These are phyloP conservation scores for Solanum tacnaense DNA, from an alignment of 257 asterid species.

Conservation along the genomic window DNA sequence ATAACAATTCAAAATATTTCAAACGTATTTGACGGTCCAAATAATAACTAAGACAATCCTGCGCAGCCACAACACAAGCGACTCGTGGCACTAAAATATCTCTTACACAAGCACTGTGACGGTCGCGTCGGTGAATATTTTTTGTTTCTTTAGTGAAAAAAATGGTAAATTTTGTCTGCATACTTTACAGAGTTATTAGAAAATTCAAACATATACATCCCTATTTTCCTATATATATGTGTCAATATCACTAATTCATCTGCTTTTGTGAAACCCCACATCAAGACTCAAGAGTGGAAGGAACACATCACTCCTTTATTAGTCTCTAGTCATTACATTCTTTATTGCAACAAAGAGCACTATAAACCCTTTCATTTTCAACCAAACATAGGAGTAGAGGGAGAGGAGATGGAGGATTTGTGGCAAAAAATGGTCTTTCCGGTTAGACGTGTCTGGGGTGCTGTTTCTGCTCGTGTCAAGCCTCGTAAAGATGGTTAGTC, in stretches of 20 bases:
- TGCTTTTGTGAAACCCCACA: background rate
- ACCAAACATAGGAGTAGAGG: slow-evolving; percentile 3
- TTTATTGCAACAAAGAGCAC: background rate
- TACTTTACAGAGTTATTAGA: background rate
- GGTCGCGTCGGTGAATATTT: slow-evolving; percentile 52
- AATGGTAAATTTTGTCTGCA: background rate
- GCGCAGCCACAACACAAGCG: background rate
- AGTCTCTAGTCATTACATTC: background rate
- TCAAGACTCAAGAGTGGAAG: background rate
- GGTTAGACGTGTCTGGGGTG: slow-evolving; percentile 54
- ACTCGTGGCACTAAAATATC: slow-evolving; percentile 28
- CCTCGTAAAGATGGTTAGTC: slow-evolving; percentile 53
- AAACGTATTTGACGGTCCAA: background rate
- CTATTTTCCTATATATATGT: background rate
- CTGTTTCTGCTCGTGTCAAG: slow-evolving; percentile 51
- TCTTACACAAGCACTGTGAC: slow-evolving; percentile 8
- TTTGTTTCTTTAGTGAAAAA: background rate
- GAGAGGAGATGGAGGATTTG: slow-evolving; percentile 42
- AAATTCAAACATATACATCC: background rate
- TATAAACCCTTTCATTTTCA: background rate
- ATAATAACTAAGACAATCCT: background rate
- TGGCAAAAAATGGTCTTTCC: slow-evolving; percentile 72
- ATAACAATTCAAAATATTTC: too few species aligned
- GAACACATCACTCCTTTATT: background rate
- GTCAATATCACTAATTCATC: background rate